A percentile compares a stretch with the other conserved stretches of the same genome.
phyloP scores from a whole-genome alignment of 208 protist species.

The Porcisia deanei region DNA sequence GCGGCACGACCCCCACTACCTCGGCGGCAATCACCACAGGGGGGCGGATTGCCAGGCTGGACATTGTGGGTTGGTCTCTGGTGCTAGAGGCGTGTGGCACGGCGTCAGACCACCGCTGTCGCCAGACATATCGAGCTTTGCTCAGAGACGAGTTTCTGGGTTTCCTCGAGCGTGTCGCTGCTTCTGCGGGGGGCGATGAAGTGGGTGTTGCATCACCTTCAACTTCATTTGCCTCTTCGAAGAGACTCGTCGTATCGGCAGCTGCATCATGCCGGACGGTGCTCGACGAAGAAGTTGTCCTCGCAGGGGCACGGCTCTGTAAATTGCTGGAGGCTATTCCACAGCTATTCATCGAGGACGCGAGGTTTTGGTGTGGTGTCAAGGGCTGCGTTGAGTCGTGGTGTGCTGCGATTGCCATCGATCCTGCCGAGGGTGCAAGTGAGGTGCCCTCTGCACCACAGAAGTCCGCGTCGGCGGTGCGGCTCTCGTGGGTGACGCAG shows the following conservation, averaged over 20 bases:
- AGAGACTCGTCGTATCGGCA: neutral
- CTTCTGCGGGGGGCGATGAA: neutral
- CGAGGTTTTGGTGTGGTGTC: conserved; percentile 40
- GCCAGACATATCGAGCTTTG: conserved; percentile 9
- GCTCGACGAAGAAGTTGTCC: conserved; percentile 1
- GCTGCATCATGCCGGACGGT: neutral
- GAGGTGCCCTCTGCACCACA: neutral
- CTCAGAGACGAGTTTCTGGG: conserved; percentile 4
- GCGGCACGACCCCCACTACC: neutral
- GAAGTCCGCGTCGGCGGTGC: neutral
- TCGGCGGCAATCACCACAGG: neutral
- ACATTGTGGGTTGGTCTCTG: conserved; percentile 41
- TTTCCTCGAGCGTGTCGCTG: conserved; percentile 16
- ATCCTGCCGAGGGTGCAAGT: neutral
- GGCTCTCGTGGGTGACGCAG: conserved; percentile 24
- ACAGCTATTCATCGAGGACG: conserved; percentile 42
- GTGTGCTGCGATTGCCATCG: neutral
- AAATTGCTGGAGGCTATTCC: conserved; percentile 44
- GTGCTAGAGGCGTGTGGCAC: conserved; percentile 47
- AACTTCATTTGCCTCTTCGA: neutral
- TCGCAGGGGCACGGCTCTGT: conserved; percentile 23
- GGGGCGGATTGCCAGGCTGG: neutral
- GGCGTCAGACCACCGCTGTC: conserved; percentile 22
- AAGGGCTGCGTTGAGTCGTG: conserved; percentile 34
- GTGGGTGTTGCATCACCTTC: neutral